Conservation (phyloP, 1,139 yeast genomes). For the Magnusiomyces sp. region DNA sequence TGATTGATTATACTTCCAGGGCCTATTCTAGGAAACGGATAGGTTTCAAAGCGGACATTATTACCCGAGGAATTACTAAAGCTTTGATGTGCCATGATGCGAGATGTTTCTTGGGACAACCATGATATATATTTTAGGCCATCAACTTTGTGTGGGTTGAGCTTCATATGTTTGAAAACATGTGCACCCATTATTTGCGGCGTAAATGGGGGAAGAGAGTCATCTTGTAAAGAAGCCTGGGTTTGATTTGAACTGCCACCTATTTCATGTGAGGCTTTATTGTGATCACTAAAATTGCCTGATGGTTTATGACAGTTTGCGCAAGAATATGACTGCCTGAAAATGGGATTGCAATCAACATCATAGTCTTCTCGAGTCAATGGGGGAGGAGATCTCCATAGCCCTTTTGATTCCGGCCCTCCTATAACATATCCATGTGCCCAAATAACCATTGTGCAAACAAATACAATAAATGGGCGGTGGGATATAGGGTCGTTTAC, state of each 20-base stretch:
- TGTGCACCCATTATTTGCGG: neutral
- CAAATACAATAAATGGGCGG: conserved; percentile 48
- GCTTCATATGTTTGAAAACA: conserved; percentile 1
- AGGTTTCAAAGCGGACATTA: too few relatives aligned
- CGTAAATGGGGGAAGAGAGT: neutral
- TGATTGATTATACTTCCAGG: conserved; percentile 16
- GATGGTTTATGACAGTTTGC: neutral
- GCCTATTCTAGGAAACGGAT: neutral
- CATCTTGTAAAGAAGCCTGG: neutral
- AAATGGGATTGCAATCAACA: too few relatives aligned
- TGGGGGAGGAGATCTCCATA: conserved; percentile 6
- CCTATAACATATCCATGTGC: conserved; percentile 43
- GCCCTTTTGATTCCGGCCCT: conserved; percentile 46
- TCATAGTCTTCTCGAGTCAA: neutral
- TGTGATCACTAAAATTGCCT: neutral
- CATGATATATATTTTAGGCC: conserved; percentile 1
- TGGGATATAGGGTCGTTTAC: conserved; percentile 47
- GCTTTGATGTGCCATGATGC: neutral
- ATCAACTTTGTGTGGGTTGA: neutral
- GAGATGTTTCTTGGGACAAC: conserved; percentile 3
- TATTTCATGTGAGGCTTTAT: neutral
- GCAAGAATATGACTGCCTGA: neutral
- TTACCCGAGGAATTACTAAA: too few relatives aligned
- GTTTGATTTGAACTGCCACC: neutral
- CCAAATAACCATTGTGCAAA: conserved; percentile 50